These are phyloP conservation scores for Fusarium xyrophilum DNA, from an alignment of 2,329 filamentous ascomycete genomes.

Conservation along the genomic window DNA sequence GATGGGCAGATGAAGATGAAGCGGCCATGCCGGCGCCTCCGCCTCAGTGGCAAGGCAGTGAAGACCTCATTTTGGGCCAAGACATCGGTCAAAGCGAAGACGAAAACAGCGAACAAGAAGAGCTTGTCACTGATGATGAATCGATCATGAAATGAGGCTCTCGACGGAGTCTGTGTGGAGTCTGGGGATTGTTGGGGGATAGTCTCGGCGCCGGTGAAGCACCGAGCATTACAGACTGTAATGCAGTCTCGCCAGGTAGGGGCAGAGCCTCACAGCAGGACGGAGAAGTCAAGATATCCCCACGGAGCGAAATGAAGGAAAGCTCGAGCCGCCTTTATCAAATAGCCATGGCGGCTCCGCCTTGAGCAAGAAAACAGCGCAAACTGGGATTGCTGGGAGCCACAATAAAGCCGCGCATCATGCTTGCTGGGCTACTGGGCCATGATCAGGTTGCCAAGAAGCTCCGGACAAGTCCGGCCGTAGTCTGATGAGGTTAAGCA, in stretches of 20 bases:
- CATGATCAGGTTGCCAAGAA: slow-evolving; percentile 39
- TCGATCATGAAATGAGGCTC: slow-evolving; percentile 32
- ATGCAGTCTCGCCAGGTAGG: slow-evolving; percentile 15
- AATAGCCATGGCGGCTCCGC: slow-evolving; percentile 28
- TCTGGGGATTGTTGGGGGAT: slow-evolving; percentile 29
- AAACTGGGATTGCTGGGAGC: slow-evolving; percentile 29
- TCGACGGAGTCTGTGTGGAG: slow-evolving; percentile 25
- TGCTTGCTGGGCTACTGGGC: slow-evolving; percentile 39
- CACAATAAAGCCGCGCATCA: slow-evolving; percentile 35
- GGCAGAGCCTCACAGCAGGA: slow-evolving; percentile 29
- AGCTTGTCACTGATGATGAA: slow-evolving; percentile 35
- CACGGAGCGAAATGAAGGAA: slow-evolving; percentile 34
- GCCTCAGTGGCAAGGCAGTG: slow-evolving; percentile 73
- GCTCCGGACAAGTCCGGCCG: slow-evolving; percentile 42
- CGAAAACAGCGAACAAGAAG: slow-evolving; percentile 35
- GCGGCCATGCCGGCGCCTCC: slow-evolving; percentile 64
- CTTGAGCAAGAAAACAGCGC: slow-evolving; percentile 33
- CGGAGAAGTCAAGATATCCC: slow-evolving; percentile 3
- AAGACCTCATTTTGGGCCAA: slow-evolving; percentile 65
- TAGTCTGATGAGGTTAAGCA: slow-evolving; percentile 36
- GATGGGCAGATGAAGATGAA: slow-evolving; percentile 73
- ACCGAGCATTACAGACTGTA: slow-evolving; percentile 39
- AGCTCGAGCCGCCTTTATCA: slow-evolving; percentile 37
- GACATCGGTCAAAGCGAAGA: slow-evolving; percentile 52
- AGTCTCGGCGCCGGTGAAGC: slow-evolving; percentile 44